A percentile compares a stretch with the other conserved stretches of the same genome.
Evolutionary conservation across 441 rosid genomes (phyloP).

Genomic region (Jatropha multifida): DNA sequence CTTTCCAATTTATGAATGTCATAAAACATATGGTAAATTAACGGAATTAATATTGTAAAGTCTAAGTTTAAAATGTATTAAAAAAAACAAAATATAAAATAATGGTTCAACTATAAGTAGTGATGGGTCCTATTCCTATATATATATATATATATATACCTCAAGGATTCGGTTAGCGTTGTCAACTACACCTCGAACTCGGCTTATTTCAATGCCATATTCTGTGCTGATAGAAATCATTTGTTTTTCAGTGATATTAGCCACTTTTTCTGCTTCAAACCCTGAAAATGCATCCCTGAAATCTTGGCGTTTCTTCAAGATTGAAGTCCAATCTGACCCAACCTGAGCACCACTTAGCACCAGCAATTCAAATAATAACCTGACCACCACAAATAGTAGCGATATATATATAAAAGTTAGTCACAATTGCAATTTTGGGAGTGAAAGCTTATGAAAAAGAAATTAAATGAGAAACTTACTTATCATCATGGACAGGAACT

Average conservation of each 20-base stretch:
- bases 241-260: conserved; percentile 57
- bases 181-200: conserved; percentile 69
- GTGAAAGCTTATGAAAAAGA: background rate
- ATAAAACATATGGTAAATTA: no score
- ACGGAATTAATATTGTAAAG: no score
- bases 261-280: conserved; percentile 58
- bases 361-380: conserved; percentile 70
- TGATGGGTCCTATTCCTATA: no score
- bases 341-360: conserved; percentile 78
- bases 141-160: conserved; percentile 27
- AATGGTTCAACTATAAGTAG: no score
- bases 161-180: conserved; percentile 57
- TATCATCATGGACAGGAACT: conserved; percentile 73
- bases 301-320: conserved; percentile 65
- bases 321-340: conserved; percentile 94
- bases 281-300: conserved; percentile 72
- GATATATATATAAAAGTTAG: background rate
- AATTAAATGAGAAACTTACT: conserved; percentile 33
- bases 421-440: background rate
- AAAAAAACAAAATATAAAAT: no score
- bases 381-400: conserved; percentile 24
- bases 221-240: conserved; percentile 51
- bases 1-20: no score
- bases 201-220: conserved; percentile 52
- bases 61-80: no score